Base-by-base conservation (phyloP, 805 yeast species). In the Yarrowia keelungensis region DNA sequence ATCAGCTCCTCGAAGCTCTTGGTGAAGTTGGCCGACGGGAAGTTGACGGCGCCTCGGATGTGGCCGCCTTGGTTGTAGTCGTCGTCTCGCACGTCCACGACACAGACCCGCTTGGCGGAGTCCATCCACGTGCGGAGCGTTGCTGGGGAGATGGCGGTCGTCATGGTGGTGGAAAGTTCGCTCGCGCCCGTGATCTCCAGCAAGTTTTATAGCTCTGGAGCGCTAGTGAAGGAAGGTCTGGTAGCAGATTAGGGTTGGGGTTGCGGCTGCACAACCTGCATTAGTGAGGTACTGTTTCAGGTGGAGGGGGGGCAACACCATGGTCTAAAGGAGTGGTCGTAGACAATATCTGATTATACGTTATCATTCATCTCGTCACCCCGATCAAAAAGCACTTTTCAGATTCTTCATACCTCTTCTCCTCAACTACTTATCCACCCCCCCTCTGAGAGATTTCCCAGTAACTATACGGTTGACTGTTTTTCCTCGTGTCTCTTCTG, bases 31-130 rank as follows among this genome's bases (percentile, higher is more conserved):
- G 79, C 74, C 14, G 89, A 81, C 1, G 95, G 89, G 61, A 82
- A 82, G 76, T 87, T 87, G 53, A 82, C 75, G 15, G 89, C 82
- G 10, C 84, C 82, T 66, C 75, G 78, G 67, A 89, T 85, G 74
- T 89, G 92, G 41, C 97, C 87, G 81, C 1, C 98, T 98, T 47
- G 56, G 49, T 89, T 76, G 75, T 83, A 85, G 77, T 94, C 98
- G 8, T 85, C 82, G 68, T 93, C 98, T 67, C 98, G 83, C 2
- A 94, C 97, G 74, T 93, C 98, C 1, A 94, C 83, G 2, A 93
- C 84, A 4, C 75, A 75, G 8, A 78, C 73, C 15, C 66, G 59
- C n/a, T 68, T 41, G 36, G 46, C 54, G 42, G 51, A 56, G 56
- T 68, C 71, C 42, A 77, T 71, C 79, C 79, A 77, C 22, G 70